These are phyloP conservation scores for Strobilomyces dryophilus DNA, from an alignment of 768 basidiomycete genomes.

Conservation along the genomic window DNA sequence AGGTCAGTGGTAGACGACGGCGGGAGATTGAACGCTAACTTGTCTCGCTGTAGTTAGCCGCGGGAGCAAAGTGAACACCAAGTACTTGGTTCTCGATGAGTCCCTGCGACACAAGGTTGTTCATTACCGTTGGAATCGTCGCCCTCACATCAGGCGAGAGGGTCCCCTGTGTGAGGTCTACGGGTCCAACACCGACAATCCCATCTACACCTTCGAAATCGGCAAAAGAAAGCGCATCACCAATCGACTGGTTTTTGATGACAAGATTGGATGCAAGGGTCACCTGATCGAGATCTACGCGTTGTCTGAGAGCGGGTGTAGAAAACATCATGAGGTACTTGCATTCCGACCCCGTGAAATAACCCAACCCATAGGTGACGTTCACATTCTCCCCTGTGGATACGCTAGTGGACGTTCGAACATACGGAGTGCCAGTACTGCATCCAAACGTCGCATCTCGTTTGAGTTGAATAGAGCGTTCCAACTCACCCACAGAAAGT, in stretches of 20 bases:
- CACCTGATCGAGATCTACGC: slow-evolving; percentile 24
- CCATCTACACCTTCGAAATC: slow-evolving; percentile 23
- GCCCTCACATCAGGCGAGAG: background rate
- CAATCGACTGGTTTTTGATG: slow-evolving; percentile 29
- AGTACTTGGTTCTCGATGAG: slow-evolving; percentile 14
- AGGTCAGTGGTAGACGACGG: background rate
- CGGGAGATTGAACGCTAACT: slow-evolving; percentile 4
- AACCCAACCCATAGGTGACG: slow-evolving; percentile 7
- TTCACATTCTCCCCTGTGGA: slow-evolving; percentile 21
- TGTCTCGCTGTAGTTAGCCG: slow-evolving; percentile 12
- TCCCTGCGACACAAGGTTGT: slow-evolving; percentile 23
- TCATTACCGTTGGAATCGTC: slow-evolving; percentile 22
- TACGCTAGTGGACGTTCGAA: slow-evolving; percentile 20
- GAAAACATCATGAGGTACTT: background rate
- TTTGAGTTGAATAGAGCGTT: background rate
- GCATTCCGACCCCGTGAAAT: slow-evolving; percentile 35
- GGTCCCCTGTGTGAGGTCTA: slow-evolving; percentile 13
- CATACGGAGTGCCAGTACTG: slow-evolving; percentile 16
- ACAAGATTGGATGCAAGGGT: slow-evolving; percentile 22
- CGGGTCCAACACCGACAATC: slow-evolving; percentile 26
- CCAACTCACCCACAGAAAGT: slow-evolving; percentile 19
- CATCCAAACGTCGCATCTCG: background rate
- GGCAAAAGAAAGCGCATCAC: slow-evolving; percentile 13
- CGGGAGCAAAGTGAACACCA: slow-evolving; percentile 22
- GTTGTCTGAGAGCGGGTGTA: background rate